A percentile compares a stretch with the other conserved stretches of the same genome.
Evolutionary conservation across 805 yeast species (phyloP).

Genomic region (Wickerhamomyces rabaulensis): DNA sequence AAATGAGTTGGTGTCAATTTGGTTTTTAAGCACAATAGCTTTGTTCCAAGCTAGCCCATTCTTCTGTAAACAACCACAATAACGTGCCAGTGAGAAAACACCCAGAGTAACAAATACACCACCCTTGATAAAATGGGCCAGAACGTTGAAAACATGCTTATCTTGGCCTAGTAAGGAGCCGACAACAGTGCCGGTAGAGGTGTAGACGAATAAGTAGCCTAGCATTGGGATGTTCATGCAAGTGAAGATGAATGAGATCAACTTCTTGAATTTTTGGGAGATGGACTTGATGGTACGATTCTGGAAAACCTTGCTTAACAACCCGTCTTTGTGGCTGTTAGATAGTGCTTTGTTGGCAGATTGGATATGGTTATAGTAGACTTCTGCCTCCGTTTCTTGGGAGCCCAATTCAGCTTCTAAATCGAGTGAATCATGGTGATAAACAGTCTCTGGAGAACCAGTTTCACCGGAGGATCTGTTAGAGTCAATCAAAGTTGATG

Average conservation of each 20-base stretch:
- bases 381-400: conserved; percentile 2
- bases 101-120: conserved; percentile 82
- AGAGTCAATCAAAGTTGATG: conserved; percentile 19
- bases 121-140: conserved; percentile 96
- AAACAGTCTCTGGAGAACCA: conserved; percentile 15
- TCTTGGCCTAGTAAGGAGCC: conserved; percentile 69
- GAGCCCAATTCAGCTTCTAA: conserved; percentile 11
- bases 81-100: conserved; percentile 74
- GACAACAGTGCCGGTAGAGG: conserved; percentile 52
- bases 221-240: conserved; percentile 62
- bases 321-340: conserved; percentile 26
- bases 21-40: conserved; percentile 24
- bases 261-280: conserved; percentile 19
- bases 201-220: conserved; percentile 50
- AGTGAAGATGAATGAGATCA: conserved; percentile 36
- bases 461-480: conserved; percentile 9
- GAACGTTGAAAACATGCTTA: conserved; percentile 61
- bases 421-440: conserved; percentile 20
- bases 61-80: conserved; percentile 71
- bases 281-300: conserved; percentile 18
- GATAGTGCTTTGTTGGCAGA: neutral
- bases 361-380: neutral
- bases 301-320: conserved; percentile 32
- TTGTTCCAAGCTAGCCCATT: conserved; percentile 93
- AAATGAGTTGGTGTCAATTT: conserved; percentile 21